These are phyloP conservation scores for Fusarium sulawesiense DNA, from an alignment of 2,329 filamentous ascomycete genomes.

Conservation along the genomic window DNA sequence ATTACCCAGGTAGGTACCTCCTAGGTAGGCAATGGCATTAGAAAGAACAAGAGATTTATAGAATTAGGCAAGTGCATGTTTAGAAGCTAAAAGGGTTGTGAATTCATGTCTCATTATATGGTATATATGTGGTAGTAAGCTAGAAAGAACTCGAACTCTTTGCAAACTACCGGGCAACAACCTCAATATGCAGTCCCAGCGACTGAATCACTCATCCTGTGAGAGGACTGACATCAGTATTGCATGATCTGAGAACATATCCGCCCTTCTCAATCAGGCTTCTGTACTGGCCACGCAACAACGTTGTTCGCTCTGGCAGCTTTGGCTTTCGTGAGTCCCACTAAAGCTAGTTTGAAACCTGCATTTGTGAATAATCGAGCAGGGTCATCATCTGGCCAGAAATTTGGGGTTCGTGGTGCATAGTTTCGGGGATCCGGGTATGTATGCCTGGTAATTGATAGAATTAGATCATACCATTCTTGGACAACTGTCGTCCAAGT, in stretches of 20 bases:
- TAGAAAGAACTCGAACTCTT: background rate
- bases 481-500: background rate
- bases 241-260: background rate
- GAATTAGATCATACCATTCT: background rate
- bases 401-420: background rate
- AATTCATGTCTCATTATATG: slow-evolving; percentile 12
- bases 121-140: background rate
- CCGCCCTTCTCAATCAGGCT: background rate
- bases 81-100: background rate
- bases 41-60: background rate
- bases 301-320: background rate
- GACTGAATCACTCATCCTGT: background rate
- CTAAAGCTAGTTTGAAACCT: background rate
- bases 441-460: background rate
- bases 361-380: background rate
- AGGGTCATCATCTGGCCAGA: background rate
- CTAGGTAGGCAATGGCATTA: background rate
- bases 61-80: background rate
- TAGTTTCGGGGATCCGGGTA: background rate
- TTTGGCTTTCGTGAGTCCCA: background rate
- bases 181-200: background rate
- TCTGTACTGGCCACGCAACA: background rate
- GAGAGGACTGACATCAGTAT: background rate
- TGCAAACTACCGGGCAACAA: background rate
- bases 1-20: background rate